Conservation (phyloP, 2,329 filamentous ascomycete genomes). For the Aspergillus arachidicola region DNA sequence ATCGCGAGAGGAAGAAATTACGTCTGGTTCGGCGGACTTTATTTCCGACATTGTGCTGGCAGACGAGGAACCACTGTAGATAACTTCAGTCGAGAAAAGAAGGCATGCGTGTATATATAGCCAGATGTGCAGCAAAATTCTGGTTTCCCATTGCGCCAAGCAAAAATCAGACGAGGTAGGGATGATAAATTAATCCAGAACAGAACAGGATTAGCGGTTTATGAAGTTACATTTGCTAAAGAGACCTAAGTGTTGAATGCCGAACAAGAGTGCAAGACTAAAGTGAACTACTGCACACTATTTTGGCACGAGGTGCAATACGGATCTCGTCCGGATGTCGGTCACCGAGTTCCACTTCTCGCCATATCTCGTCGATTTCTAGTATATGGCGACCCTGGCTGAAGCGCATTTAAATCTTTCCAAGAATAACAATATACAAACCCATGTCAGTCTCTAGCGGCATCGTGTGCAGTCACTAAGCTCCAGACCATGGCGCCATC, state of each 20-base stretch:
- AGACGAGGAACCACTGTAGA: neutral
- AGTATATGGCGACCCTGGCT: neutral
- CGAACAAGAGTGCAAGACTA: neutral
- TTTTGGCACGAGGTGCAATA: neutral
- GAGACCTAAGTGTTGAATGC: neutral
- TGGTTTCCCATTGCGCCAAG: neutral
- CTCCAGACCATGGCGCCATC: neutral
- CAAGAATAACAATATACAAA: neutral
- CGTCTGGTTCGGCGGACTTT: neutral
- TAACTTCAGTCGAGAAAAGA: neutral
- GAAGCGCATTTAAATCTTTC: neutral
- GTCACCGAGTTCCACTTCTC: neutral
- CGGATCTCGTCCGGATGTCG: neutral
- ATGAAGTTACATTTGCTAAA: neutral
- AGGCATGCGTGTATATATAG: neutral
- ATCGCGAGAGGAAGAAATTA: neutral
- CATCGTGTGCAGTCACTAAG: neutral
- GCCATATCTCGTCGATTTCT: neutral
- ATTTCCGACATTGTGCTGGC: neutral
- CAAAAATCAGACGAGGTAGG: neutral
- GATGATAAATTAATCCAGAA: conserved; percentile 25
- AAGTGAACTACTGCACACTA: neutral
- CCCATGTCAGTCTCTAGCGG: neutral
- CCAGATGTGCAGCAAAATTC: neutral
- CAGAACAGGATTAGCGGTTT: neutral